phyloP scores from a whole-genome alignment of 768 basidiomycete species.

The Atractiella rhizophila region DNA sequence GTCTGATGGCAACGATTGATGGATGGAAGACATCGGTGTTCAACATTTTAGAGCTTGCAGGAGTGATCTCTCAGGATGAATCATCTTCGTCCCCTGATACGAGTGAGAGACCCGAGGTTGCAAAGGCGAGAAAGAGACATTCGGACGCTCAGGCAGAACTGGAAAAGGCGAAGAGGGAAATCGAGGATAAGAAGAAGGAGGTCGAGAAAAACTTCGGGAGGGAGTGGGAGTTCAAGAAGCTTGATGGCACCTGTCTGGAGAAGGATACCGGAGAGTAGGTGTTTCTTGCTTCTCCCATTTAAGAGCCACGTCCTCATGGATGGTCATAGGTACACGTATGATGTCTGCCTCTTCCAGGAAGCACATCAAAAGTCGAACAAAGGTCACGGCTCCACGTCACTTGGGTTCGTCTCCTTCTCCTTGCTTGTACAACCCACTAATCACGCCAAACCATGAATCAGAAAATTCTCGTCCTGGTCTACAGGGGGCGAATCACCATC shows the following conservation, averaged over 20 bases:
- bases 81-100: too few species aligned
- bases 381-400: constrained; percentile 45
- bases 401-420: constrained; percentile 39
- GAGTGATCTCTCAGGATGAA: neutral
- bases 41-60: constrained; percentile 21
- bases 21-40: constrained; percentile 35
- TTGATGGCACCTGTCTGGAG: constrained; percentile 53
- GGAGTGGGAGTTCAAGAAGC: constrained; percentile 85
- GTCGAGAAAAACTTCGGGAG: constrained; percentile 31
- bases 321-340: constrained; percentile 56
- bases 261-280: constrained; percentile 75
- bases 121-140: constrained; percentile 20
- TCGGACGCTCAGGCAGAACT: constrained; percentile 31
- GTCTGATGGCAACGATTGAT: too few species aligned
- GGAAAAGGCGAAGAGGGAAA: constrained; percentile 31
- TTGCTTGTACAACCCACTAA: too few species aligned
- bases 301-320: neutral
- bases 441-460: constrained; percentile 20
- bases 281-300: neutral
- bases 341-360: constrained; percentile 70
- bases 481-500: constrained; percentile 34
- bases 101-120: constrained; percentile 15
- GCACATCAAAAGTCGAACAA: constrained; percentile 68
- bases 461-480: constrained; percentile 62
- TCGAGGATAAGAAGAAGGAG: constrained; percentile 26